Percentiles rank a stretch among this genome's conserved stretches.
Evolutionary conservation across 192 early-diverging fungal species (phyloP).

Genomic region (Lunasporangiospora selenospora): DNA sequence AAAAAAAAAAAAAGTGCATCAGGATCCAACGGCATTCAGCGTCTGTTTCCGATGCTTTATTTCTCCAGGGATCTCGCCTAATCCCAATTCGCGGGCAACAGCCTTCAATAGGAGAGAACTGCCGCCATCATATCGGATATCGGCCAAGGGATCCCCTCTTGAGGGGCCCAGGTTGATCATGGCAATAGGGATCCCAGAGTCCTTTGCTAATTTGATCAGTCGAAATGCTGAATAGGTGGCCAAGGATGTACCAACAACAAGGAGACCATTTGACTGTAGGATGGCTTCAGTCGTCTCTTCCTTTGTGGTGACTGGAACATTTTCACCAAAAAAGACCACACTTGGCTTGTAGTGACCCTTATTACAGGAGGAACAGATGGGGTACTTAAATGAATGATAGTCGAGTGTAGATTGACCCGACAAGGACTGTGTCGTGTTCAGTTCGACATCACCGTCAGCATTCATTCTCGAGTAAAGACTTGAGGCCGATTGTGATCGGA

Average conservation of each 20-base stretch:
- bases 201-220: slow-evolving; percentile 69
- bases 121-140: slow-evolving; percentile 53
- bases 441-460: slow-evolving; percentile 87
- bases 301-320: slow-evolving; percentile 65
- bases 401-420: slow-evolving; percentile 7
- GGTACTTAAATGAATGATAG: slow-evolving; percentile 76
- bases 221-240: slow-evolving; percentile 86
- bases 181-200: slow-evolving; percentile 64
- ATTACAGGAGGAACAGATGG: slow-evolving; percentile 70
- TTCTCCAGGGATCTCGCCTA: slow-evolving; percentile 19
- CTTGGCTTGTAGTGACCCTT: slow-evolving; percentile 73
- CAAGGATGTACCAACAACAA: slow-evolving; percentile 84
- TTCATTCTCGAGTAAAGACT: slow-evolving; percentile 63
- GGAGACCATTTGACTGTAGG: slow-evolving; percentile 61
- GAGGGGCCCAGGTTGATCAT: slow-evolving; percentile 81
- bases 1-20: no score
- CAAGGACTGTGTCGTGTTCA: slow-evolving; percentile 53
- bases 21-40: slow-evolving; percentile 40
- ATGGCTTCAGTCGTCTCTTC: slow-evolving; percentile 64
- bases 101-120: slow-evolving; percentile 45
- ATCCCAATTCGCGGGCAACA: slow-evolving; percentile 16
- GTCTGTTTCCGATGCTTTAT: slow-evolving; percentile 4
- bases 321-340: slow-evolving; percentile 93
- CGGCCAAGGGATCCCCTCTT: slow-evolving; percentile 68
- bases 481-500: slow-evolving; percentile 42